phyloP scores from a whole-genome alignment of 2,329 filamentous ascomycete genomes.

The Trichoderma sp. region DNA sequence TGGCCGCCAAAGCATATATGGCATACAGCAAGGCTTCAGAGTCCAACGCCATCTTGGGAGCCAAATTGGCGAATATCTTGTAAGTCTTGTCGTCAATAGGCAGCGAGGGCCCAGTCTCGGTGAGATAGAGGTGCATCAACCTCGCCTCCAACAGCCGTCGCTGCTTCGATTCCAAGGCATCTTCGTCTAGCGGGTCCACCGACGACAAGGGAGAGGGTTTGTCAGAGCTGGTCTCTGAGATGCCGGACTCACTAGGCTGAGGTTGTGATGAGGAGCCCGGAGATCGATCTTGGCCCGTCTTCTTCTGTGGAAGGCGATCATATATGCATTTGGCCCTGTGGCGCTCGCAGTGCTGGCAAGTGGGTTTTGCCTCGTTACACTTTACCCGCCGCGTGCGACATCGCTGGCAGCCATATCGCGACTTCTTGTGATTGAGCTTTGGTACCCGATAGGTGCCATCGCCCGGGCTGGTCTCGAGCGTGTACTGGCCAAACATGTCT shows the following conservation, averaged over 20 bases:
- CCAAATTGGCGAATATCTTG: constrained; percentile 16
- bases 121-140: constrained; percentile 27
- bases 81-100: constrained; percentile 25
- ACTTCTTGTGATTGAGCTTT: constrained; percentile 27
- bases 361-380: constrained; percentile 27
- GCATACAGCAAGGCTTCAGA: constrained; percentile 27
- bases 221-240: background rate
- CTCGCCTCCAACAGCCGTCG: constrained; percentile 25
- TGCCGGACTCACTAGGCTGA: background rate
- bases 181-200: constrained; percentile 11
- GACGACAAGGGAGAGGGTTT: background rate
- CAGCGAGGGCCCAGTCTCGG: constrained; percentile 20
- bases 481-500: constrained; percentile 25
- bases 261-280: background rate
- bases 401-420: constrained; percentile 26
- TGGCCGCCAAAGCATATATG: constrained; percentile 25
- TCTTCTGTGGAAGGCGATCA: constrained; percentile 22
- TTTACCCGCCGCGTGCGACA: constrained; percentile 25
- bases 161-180: constrained; percentile 23
- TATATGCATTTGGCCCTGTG: constrained; percentile 25
- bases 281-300: background rate
- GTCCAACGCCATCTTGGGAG: constrained; percentile 22
- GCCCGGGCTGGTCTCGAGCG: background rate
- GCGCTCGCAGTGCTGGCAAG: constrained; percentile 25
- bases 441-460: constrained; percentile 20